Conservation (phyloP, 192 early-diverging fungal species). For the Spizellomyces punctatus region DNA sequence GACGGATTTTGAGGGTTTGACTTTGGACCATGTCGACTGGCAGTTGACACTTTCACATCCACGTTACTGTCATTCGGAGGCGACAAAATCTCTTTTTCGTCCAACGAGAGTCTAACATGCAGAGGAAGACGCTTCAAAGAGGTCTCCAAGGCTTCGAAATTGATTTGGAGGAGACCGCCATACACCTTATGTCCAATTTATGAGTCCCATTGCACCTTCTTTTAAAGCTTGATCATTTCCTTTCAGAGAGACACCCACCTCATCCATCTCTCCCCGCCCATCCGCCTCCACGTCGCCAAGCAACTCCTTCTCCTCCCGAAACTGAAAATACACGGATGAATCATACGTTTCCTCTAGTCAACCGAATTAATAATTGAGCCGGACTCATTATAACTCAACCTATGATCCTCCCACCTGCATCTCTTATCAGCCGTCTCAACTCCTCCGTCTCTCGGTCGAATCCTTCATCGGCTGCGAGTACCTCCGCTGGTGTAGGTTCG, state of each 20-base stretch:
- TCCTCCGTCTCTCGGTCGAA: constrained; percentile 27
- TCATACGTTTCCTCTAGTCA: constrained; percentile 22
- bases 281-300: neutral
- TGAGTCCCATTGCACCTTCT: neutral
- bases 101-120: constrained; percentile 11
- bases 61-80: neutral
- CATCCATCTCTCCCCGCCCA: neutral
- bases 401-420: constrained; percentile 11
- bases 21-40: neutral
- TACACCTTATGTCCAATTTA: neutral
- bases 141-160: constrained; percentile 15
- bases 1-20: neutral
- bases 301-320: constrained; percentile 22
- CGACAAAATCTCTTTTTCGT: neutral
- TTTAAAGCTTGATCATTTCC: neutral
- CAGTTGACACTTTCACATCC: neutral
- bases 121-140: constrained; percentile 10
- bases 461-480: constrained; percentile 22
- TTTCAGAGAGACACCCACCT: constrained; percentile 13
- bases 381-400: neutral
- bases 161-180: constrained; percentile 9
- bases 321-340: constrained; percentile 17
- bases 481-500: constrained; percentile 22
- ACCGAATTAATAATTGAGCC: neutral
- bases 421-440: constrained; percentile 14